Base-by-base conservation (phyloP, 805 yeast species). In the Blastobotrys muscicola region DNA sequence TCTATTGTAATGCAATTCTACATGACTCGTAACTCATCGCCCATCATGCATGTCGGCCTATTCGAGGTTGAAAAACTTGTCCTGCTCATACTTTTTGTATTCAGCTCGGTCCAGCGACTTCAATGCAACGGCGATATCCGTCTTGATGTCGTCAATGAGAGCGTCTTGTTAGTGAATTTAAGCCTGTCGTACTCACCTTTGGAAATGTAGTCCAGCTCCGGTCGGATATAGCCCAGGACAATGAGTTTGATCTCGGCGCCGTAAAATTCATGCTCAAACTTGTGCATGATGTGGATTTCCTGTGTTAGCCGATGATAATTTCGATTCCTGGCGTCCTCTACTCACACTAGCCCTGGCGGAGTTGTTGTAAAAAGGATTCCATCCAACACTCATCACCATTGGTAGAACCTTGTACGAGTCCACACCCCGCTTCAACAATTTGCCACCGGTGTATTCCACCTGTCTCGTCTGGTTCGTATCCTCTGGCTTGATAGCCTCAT, bases 301-400 rank as follows among this genome's bases (percentile, higher is more conserved):
- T 34, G 16, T 4, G 13, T 34, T 20, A 20, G 26, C 6, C n/a
- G n/a, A n/a, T n/a, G n/a, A n/a, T n/a, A n/a, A n/a, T n/a, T n/a
- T n/a, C n/a, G n/a, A n/a, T 23, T 35, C 38, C 7, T 13, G 4
- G 14, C 20, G 37, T 48, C 29, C 33, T 39, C 15, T 8, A 34
- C 37, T 34, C 16, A 34, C 73, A 3, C 26, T 20, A 20, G 26
- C 26, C 26, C 26, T 20, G 26, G 26, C 26, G 6, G 26, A 70
- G 62, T 92, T 89, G 20, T 79, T 74, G 65, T 78, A 92, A 59
- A 81, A 90, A 33, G 98, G 97, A 58, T 92, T 92, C 84, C 87
- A 85, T 1, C 99, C 99, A 13, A 92, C 72, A 7, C 95, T 85
- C 85, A 90, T 82, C 7, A 92, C 98, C 80, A 87, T 86, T 0